Evolutionary conservation across 2,329 filamentous ascomycete species (phyloP), one percentile per base, ranked within the genome.

Genomic region (Coccinonectria pachysandricola): DNA sequence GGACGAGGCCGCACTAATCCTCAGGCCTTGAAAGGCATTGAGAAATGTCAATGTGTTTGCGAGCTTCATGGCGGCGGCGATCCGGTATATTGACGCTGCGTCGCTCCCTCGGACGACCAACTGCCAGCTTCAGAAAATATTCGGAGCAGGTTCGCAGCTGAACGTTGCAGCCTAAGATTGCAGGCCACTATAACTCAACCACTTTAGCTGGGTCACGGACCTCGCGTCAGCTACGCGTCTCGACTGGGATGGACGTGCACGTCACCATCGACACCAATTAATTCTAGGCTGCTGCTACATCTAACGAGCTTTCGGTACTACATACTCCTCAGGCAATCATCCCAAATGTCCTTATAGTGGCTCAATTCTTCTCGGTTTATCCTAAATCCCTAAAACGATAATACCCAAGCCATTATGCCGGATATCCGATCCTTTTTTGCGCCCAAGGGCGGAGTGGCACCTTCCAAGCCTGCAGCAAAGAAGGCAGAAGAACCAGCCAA

Each of bases 351-450:
- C 23, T 18, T 28, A 19, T 25, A 21, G 21, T 12, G 15, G 36
- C 11, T 9, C 11, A 26, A 24, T 22, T 22, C 15, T 27, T 26
- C 30, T 27, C 17, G 9, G 30, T 30, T 19, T 21, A 15, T 32
- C 15, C 15, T 27, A 31, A 21, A 16, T 13, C 29, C 17, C 10
- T 19, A 36, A 34, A 36, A 93, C n/a, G n/a, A n/a, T n/a, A n/a
- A n/a, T n/a, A n/a, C n/a, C n/a, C n/a, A n/a, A n/a, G n/a, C n/a
- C n/a, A n/a, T n/a, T n/a, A n/a, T 94, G 86, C 75, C 86, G 37
- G 88, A 96, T 57, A 96, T 95, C 48, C 72, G 87, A 49, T 85
- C 68, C 44, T 96, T 95, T 59, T 95, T 96, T 62, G 76, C 79
- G 29, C 75, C 80, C 35, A 86, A 86, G 54, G 72, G 74, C 26